Base-by-base conservation (phyloP, 2,329 filamentous ascomycete species). In the Aspergillus amoenus region DNA sequence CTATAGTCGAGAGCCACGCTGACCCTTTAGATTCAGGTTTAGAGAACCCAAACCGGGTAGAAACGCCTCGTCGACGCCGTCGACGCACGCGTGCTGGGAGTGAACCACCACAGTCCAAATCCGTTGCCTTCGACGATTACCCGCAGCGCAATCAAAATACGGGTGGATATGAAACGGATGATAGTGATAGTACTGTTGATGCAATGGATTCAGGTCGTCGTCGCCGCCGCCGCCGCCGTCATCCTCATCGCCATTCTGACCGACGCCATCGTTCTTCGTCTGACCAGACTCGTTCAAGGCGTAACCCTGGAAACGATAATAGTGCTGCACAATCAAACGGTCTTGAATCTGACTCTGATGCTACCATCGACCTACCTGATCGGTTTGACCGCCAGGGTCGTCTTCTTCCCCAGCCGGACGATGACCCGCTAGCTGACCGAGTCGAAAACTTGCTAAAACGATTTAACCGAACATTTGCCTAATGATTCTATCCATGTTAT, bases 81-180 rank as follows among this genome's bases (percentile, higher is more conserved):
- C 60, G 53, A 41, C 61, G 59, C 53, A 44, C 59, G 8, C 64
- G 66, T 49, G 58, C 61, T n/a, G 57, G 52, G 37, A 69, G 64
- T 44, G 65, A 70, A 34, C 60, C 66, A n/a, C 40, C 64, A 5
- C 62, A 66, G 22, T 61, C 69, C 5, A 75, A 74, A 54, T 71
- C 70, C 6, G 72, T 75, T 56, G 64, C 70, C 5, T 75, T 74
- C 57, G 61, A 71, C 54, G 57, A 71, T 37, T 53, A 55, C 30
- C 52, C 63, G 7, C 52, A 65, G n/a, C 32, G 50, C 9, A 30
- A 59, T 27, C 41, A 41, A 5, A 52, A 56, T n/a, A 47, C 34
- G 2, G 67, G 72, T 52, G 76, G 74, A 5, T 78, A 79, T 46
- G 76, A 79, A 59, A 73, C 74, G 1, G 76, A 76, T 55, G 76